Base-by-base conservation (phyloP, 225 moss, liverwort and hornwort genomes). In the Pleurozium schreberi region DNA sequence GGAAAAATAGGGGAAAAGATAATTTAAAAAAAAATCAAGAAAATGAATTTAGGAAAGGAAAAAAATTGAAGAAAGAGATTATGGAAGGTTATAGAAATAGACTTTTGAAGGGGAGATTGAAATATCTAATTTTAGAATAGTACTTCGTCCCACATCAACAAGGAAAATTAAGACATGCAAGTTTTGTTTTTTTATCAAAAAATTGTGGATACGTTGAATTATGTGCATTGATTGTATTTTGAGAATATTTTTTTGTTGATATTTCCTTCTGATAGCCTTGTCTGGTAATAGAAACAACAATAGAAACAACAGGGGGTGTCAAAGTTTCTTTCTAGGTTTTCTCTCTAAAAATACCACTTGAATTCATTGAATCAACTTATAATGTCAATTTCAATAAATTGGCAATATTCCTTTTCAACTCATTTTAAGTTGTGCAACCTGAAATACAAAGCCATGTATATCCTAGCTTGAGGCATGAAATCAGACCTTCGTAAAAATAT, bases 181-280 rank as follows among this genome's bases (percentile, higher is more conserved):
- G 4, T 53, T 77, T 25, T 36, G 0, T 77, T 76, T 76, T 36
- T n/a, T 53, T 22, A 0, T 36, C 23, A 53, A 77, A 53, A 23
- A 0, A 0, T 23, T 77, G 1, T 15, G 38, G 17, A 38, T 5
- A 38, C 13, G 2, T 38, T 55, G 25, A 23, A 55, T 55, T 55
- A 4, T 77, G 15, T 47, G 11, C 4, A 74, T 74, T 47, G 11
- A 30, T 74, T 47, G 18, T 73, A 45, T 45, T 74, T 47, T 31
- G 47, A 55, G 2, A 36, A 33, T 53, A 38, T 25, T 2, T 77
- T n/a, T 23, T 53, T 36, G 3, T 23, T 55, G 16, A 43, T 25
- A 4, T 23, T 38, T 38, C 14, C 2, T 34, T 21, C 3, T 22
- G 1, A 21, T 33, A 52, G 3, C 50, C 20, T 75, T 33, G 10